Base-by-base conservation (phyloP, 306 rosid genomes). In the Crotalaria pallida region DNA sequence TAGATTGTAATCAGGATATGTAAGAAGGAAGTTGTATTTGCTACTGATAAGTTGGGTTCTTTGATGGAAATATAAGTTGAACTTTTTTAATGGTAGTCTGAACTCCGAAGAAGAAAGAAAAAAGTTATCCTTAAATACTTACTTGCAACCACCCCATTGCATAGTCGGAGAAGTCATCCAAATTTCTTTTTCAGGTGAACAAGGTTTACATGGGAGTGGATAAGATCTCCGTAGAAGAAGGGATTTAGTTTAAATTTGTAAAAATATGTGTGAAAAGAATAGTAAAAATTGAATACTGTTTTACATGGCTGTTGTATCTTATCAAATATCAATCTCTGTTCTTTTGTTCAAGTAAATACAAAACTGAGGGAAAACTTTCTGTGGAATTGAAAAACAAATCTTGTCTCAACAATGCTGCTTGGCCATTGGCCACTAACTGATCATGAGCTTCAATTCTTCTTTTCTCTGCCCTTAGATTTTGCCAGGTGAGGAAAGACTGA, bases 401-500 rank as follows among this genome's bases (percentile, higher is more conserved):
- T 62, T 26, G 58, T 75, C 23, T 45, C 71, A 69, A 77, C 49
- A 81, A 76, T 68, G 78, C 58, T 58, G 74, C 63, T 62, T 66
- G 18, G 65, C 23, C n/a, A n/a, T n/a, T n/a, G n/a, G n/a, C n/a
- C 31, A 34, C 57, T 70, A 64, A 72, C 3, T 49, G 27, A 68
- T 27, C 23, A 24, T 16, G 55, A 77, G 24, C 24, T 43, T 88
- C 80, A 85, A 56, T 77, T 82, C 65, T 59, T 65, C 74, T 87
- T 86, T 45, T 76, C 85, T 53, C 82, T 62, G 53, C 72, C 22
- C 76, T 78, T 87, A 27, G 84, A 13, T 38, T 76, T 88, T 67
- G 33, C 83, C 43, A 91, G 66, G 67, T 88, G 83, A 56, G 97
- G 97, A 62, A 88, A 88, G 19, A 88, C 86, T 41, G 79, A 60